Conservation (phyloP, 2,329 filamentous ascomycete species). For the Neonectria faginata region DNA sequence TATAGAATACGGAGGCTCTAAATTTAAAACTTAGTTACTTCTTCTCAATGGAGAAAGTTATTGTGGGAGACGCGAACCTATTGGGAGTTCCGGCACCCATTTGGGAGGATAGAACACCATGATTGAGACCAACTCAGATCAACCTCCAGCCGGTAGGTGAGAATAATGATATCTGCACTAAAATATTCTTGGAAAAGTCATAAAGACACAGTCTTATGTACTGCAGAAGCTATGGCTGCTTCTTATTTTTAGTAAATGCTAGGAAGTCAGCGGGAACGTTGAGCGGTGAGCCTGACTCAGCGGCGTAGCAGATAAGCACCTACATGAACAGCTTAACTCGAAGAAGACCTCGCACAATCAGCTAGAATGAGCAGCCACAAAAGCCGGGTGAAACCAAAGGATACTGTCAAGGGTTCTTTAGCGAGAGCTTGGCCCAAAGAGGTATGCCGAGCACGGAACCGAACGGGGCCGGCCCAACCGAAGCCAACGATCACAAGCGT, state of each 20-base stretch:
- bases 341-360: background rate
- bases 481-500: background rate
- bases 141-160: no score
- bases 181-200: no score
- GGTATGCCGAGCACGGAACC: background rate
- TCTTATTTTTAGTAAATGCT: no score
- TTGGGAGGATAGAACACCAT: slow-evolving; percentile 71
- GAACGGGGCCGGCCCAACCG: background rate
- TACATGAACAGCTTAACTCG: background rate
- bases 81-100: slow-evolving; percentile 70
- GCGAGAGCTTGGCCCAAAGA: background rate
- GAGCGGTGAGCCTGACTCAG: background rate
- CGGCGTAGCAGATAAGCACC: background rate
- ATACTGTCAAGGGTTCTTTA: background rate
- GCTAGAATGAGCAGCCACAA: background rate
- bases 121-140: background rate
- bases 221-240: no score
- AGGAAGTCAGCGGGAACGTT: no score
- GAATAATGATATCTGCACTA: no score
- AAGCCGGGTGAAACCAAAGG: background rate
- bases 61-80: slow-evolving; percentile 51
- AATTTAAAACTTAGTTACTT: background rate
- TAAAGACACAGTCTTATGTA: no score
- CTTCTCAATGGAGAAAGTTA: no score
- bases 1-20: slow-evolving; percentile 77